These are phyloP conservation scores for Leucaena leucocephala DNA, from an alignment of 306 rosid species.

Conservation along the genomic window DNA sequence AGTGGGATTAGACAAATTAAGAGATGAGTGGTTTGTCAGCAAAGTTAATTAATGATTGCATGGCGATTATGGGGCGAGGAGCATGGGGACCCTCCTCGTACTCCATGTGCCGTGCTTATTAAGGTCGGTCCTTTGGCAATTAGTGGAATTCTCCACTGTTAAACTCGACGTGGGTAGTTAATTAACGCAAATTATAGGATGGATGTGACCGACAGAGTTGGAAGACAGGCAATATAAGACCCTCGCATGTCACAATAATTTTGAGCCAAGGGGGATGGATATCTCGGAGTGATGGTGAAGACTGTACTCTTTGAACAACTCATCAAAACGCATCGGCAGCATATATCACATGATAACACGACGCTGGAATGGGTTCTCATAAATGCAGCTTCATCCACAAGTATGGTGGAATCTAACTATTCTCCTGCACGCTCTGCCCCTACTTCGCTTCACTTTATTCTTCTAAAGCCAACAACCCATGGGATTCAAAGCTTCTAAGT, in stretches of 20 bases:
- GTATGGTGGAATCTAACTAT: not conserved
- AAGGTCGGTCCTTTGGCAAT: not conserved
- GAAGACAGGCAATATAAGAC: not conserved
- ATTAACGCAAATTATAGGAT: not conserved
- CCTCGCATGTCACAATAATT: not conserved
- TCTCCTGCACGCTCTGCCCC: not conserved
- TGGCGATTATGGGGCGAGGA: not conserved
- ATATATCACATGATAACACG: not conserved
- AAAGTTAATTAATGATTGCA: conserved; percentile 29
- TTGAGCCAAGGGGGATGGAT: not conserved
- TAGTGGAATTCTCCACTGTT: not conserved
- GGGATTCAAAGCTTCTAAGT: not conserved
- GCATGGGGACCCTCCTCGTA: not conserved
- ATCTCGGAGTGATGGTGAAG: not conserved
- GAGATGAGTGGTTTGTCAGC: conserved; percentile 1
- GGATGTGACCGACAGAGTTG: conserved; percentile 19
- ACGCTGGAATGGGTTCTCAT: conserved; percentile 7
- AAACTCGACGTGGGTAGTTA: not conserved
- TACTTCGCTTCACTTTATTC: not conserved
- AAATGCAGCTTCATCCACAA: not conserved
- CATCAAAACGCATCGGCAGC: not conserved
- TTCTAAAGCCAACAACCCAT: not conserved
- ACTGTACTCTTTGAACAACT: not conserved
- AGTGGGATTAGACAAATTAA: not conserved
- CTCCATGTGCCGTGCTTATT: conserved; percentile 29